Base-by-base conservation (phyloP, 345 rosid species). In the Brassica carinata region DNA sequence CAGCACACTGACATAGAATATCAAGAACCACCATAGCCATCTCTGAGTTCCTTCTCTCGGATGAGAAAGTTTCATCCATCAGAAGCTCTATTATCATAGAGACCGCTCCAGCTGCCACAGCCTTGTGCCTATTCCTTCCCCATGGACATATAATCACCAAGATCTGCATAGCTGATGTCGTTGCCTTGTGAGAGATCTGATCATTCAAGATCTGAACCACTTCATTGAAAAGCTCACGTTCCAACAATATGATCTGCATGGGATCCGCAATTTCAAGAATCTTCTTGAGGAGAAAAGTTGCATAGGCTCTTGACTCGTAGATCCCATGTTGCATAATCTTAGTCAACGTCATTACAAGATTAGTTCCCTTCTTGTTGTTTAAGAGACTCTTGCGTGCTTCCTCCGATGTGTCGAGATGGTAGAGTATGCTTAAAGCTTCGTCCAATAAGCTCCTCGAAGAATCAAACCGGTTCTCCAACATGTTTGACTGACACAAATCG, bases 81-180 rank as follows among this genome's bases (percentile, higher is more conserved):
- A 92, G 88, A 67, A 87, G 87, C 72, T 94, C 97, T 8, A 89
- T 78, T 68, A 92, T 68, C 57, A 84, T 82, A 0, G 88, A 53
- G 8, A 91, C 87, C 2, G 88, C 85, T 1, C 96, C 87, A 15
- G 90, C 89, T 61, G 88, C 87, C 1, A 88, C 94, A 3, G 88
- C 89, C 77, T 87, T 91, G 72, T 89, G 66, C 80, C 90, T 81
- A 89, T 94, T 94, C 61, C 94, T 87, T 57, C 97, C 94, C 90
- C 89, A 86, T 31, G 93, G 90, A 76, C 88, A 86, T 8, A 82
- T 9, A 11, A 72, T 81, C 48, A 87, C 74, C 55, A 94, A 81
- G 29, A 89, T 78, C 19, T 87, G 84, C 74, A 94, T 80, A 23
- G 89, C 86, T 0, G 94, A 83, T 83, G 85, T 91, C 8, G 97